A percentile compares a stretch with the other conserved stretches of the same genome.
These are phyloP conservation scores for Alisma plantagoaquatica DNA, from an alignment of 106 monocot genomes.

Conservation along the genomic window DNA sequence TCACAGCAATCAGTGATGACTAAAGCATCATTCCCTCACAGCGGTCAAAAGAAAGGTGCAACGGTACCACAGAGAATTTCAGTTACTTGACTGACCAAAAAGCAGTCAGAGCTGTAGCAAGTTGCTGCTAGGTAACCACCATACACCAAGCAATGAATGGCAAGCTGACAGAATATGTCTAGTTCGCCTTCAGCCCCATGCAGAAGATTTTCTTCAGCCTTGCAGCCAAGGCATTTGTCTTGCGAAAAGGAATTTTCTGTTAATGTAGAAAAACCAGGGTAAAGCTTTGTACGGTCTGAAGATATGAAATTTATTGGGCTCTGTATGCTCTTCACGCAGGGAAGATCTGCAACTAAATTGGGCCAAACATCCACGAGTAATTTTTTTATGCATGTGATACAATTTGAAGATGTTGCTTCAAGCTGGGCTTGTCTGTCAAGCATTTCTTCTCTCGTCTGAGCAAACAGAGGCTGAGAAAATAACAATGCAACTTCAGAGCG, in stretches of 20 bases:
- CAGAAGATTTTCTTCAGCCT: slow-evolving; percentile 2
- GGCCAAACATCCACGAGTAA: slow-evolving; percentile 38
- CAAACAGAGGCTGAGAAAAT: slow-evolving; percentile 2
- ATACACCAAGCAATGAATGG: slow-evolving; percentile 41
- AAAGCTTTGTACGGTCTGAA: too few relatives aligned
- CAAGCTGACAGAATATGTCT: slow-evolving; percentile 23
- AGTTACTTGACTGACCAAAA: slow-evolving; percentile 18
- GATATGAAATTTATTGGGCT: slow-evolving; percentile 51
- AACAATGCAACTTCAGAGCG: neutral
- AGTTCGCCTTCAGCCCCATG: slow-evolving; percentile 21
- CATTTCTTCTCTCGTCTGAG: too few relatives aligned
- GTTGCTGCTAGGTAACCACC: slow-evolving; percentile 53
- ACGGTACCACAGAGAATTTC: slow-evolving; percentile 18
- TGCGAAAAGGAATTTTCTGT: too few relatives aligned
- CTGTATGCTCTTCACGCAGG: slow-evolving; percentile 40
- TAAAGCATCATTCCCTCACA: too few relatives aligned
- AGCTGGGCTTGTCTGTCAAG: slow-evolving; percentile 16
- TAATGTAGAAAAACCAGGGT: too few relatives aligned
- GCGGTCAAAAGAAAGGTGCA: too few relatives aligned
- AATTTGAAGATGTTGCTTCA: slow-evolving; percentile 15
- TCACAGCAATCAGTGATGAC: too few relatives aligned
- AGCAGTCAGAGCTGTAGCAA: slow-evolving; percentile 40
- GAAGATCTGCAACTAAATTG: slow-evolving; percentile 23
- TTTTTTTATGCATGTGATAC: slow-evolving; percentile 20
- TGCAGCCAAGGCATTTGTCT: slow-evolving; percentile 13